These are phyloP conservation scores for Chernovozyma aurita DNA, from an alignment of 1,139 yeast species.

Conservation along the genomic window DNA sequence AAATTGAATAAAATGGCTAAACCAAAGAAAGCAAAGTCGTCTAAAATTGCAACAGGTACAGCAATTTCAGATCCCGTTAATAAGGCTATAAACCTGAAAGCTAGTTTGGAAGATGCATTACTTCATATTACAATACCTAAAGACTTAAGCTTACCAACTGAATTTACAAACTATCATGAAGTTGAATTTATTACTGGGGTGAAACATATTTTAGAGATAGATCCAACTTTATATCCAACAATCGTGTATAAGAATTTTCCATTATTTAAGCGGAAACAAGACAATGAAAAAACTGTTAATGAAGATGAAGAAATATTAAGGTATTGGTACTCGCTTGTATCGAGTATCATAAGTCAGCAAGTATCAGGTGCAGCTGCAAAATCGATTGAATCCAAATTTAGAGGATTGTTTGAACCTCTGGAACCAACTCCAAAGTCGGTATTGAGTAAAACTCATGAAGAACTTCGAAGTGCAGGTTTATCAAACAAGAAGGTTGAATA, in stretches of 20 bases:
- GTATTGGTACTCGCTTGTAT: slow-evolving; percentile 37
- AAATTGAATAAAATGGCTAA: background rate
- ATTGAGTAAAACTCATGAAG: slow-evolving; percentile 35
- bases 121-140: slow-evolving; percentile 22
- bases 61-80: background rate
- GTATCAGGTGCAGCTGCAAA: slow-evolving; percentile 81
- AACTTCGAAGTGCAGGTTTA: slow-evolving; percentile 60
- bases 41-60: background rate
- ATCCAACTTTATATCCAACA: slow-evolving; percentile 38
- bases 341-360: slow-evolving; percentile 70
- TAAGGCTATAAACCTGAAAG: background rate
- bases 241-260: slow-evolving; percentile 28
- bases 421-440: slow-evolving; percentile 54
- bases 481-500: slow-evolving; percentile 69
- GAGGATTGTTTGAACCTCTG: slow-evolving; percentile 25
- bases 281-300: slow-evolving; percentile 11
- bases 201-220: slow-evolving; percentile 33
- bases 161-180: slow-evolving; percentile 38
- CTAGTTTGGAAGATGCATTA: slow-evolving; percentile 24
- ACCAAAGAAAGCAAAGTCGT: background rate
- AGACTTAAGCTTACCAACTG: slow-evolving; percentile 32
- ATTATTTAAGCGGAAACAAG: slow-evolving; percentile 17
- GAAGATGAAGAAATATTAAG: slow-evolving; percentile 28
- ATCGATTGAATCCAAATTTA: slow-evolving; percentile 53
- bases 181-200: slow-evolving; percentile 42